Base-by-base conservation (phyloP, 139 green algal genomes). In the Chlorella ohadii region DNA sequence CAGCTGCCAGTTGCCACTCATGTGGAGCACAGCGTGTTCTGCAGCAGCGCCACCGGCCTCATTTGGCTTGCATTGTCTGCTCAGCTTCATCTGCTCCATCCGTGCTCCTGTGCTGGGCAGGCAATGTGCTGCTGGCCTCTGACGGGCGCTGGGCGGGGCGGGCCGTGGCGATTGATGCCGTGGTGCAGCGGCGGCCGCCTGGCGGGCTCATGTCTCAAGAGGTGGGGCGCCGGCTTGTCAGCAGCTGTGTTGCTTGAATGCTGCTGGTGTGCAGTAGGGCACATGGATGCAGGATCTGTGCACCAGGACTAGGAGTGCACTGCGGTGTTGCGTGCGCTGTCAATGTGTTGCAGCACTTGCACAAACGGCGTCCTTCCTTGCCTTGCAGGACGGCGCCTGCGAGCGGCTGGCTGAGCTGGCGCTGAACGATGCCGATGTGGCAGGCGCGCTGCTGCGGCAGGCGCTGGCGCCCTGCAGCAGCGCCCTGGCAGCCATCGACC, bases 111-210 rank as follows among this genome's bases (percentile, higher is more conserved):
- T 55, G 68, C 27, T 56, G n/a, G 27, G 56, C 76, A 82, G 66
- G 82, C 36, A 91, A 91, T 66, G 27, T 89, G 16, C 41, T 89
- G 56, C 89, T 76, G 61, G 78, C 82, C 72, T n/a, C 15, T 4
- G 23, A 13, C 79, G 89, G n/a, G 33, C 72, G 28, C 71, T 85
- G 67, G 81, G 86, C 78, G 5, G 83, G 87, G 1, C 84, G 87
- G 4, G 38, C 94, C 11, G 92, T 97, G 27, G 93, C 93, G 28
- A 97, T 98, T 28, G 95, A 98, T 78, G 91, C 92, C 6, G 91
- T 90, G 27, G 93, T 98, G 57, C 92, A 94, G 71, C 91, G 95
- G 36, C 88, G 93, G 6, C 95, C 95, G 15, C 94, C 94, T 13
- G 91, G 88, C 22, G 88, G 86, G 6, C 78, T 90, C 3, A 59